A percentile compares a stretch with the other conserved stretches of the same genome.
phyloP scores from a whole-genome alignment of 805 yeast genomes.

The Candida alai region DNA sequence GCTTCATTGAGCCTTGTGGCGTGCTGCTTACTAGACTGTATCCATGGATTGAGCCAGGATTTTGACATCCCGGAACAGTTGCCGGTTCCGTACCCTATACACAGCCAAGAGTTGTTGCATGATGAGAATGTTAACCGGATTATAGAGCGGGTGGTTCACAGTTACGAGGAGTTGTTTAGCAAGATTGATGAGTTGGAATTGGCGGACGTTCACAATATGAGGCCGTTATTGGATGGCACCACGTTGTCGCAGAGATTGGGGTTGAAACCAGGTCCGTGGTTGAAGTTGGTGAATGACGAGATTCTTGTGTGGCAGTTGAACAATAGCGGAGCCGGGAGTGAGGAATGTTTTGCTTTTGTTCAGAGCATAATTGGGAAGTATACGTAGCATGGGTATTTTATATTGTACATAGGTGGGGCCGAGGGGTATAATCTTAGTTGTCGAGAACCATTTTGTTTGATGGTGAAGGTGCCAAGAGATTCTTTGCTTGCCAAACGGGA shows the following conservation, averaged over 20 bases:
- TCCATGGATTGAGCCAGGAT: constrained; percentile 8
- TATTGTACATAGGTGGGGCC: no score
- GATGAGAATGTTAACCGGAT: constrained; percentile 4
- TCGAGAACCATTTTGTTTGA: no score
- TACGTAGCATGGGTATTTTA: constrained; percentile 1
- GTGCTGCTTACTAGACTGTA: constrained; percentile 32
- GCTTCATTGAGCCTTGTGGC: constrained; percentile 44
- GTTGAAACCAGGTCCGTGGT: constrained; percentile 85
- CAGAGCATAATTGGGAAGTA: constrained; percentile 18
- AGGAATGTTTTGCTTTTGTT: constrained; percentile 51
- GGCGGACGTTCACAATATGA: constrained; percentile 43
- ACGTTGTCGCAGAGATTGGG: constrained; percentile 48
- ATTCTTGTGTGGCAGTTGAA: constrained; percentile 76
- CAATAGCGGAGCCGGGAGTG: constrained; percentile 52
- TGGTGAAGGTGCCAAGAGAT: no score
- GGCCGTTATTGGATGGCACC: constrained; percentile 76
- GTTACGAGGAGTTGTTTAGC: constrained; percentile 30
- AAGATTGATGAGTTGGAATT: constrained; percentile 33
- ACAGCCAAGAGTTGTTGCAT: constrained; percentile 6
- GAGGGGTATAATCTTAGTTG: no score
- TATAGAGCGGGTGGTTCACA: constrained; percentile 12
- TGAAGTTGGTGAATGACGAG: constrained; percentile 51
- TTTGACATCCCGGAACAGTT: constrained; percentile 1
- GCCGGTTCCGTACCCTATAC: constrained; percentile 12
- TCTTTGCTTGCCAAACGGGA: no score